Base-by-base conservation (phyloP, 805 yeast genomes). In the Yueomyces sinensis region DNA sequence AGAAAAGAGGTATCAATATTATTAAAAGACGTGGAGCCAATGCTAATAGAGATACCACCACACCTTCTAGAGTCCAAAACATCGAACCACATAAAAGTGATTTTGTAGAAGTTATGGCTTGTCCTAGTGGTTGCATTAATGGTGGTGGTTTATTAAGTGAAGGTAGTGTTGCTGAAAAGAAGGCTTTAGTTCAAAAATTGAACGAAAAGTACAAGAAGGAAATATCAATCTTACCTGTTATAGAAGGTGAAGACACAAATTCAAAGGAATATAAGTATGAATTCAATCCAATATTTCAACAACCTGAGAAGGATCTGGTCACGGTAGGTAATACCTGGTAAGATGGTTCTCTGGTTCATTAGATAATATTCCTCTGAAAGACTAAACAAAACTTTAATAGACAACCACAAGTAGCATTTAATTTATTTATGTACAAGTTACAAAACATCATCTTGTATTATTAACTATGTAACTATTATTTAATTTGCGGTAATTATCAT, bases 71-170 rank as follows among this genome's bases (percentile, higher is more conserved):
- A 17, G 41, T 34, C 9, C 36, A 37, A 5, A 41, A 42, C 11
- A 61, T 44, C 2, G 87, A 82, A 39, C 80, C 89, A 1, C 56
- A 70, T 23, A 64, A 61, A 29, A 76, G 82, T 45, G 91, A 83
- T 41, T 82, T 80, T 45, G 82, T 89, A 5, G 98, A 91, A 49
- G 80, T 91, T 31, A 89, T 86, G 95, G 98, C 98, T 1, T 91
- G 98, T 55, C 98, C 98, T 5, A 86, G 83, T 20, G 98, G 98
- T 1, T 91, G 97, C 50, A 82, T 87, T 37, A 91, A 89, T 49
- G 98, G 98, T 9, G 97, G 98, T 17, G 98, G 98, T 0, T 87
- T 86, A 47, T 69, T 84, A 15, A 66, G 72, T 4, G 72, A 74
- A 1, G 34, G 28, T 13, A 39, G 38, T 30, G 38, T 40, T 13